Evolutionary conservation across 352 stramenopile species (phyloP).

Genomic region (Phytophthora constricta): DNA sequence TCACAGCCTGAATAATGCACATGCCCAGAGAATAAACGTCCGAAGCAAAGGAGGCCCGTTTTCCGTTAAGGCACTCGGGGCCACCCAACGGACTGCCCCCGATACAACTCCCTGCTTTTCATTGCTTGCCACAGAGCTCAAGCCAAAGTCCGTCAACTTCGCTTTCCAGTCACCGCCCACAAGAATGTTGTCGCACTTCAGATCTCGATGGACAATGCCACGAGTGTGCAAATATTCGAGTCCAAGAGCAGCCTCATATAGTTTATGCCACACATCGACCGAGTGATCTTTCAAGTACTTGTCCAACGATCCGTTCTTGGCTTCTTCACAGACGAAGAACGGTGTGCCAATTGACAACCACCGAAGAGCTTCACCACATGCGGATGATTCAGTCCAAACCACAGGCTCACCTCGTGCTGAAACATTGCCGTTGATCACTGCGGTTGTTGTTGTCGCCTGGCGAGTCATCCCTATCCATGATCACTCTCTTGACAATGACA

Average conservation of each 20-base stretch:
- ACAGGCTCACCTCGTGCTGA: constrained; percentile 30
- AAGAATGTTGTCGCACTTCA: neutral
- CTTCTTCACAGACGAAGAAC: neutral
- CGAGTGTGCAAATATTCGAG: neutral
- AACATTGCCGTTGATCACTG: neutral
- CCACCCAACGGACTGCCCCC: neutral
- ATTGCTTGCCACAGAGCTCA: constrained; percentile 15
- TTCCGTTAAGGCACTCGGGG: neutral
- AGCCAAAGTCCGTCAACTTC: constrained; percentile 1
- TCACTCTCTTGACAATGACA: constrained; percentile 14
- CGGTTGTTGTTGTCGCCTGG: neutral
- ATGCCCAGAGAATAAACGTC: neutral
- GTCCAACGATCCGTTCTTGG: neutral
- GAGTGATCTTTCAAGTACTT: neutral
- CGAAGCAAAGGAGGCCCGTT: neutral
- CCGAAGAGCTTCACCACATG: neutral
- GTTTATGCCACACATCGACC: neutral
- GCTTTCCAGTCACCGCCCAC: neutral
- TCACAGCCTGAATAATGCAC: neutral
- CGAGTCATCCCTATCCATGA: neutral
- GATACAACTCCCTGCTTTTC: neutral
- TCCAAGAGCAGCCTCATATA: neutral
- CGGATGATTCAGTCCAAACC: constrained; percentile 22
- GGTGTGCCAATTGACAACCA: neutral
- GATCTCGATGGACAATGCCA: neutral